phyloP scores from a whole-genome alignment of 1,139 yeast species.

The Sugiyamaella grinbergsii region DNA sequence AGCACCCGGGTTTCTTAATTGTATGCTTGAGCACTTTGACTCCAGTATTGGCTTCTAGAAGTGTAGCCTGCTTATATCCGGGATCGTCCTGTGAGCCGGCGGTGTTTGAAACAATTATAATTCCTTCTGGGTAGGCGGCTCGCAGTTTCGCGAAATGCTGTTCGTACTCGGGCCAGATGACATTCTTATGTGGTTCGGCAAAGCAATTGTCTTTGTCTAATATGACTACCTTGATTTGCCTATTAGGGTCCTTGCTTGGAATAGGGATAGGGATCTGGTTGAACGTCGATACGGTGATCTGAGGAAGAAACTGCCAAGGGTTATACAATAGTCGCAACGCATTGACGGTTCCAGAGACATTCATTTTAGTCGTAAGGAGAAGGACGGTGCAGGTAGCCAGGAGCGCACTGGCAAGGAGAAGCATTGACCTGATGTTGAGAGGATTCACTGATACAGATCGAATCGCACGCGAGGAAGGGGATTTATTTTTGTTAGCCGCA shows the following conservation, averaged over 20 bases:
- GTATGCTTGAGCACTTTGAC: slow-evolving; percentile 76
- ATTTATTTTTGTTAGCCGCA: too few species aligned
- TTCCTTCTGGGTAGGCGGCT: slow-evolving; percentile 57
- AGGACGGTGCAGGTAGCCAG: neutral
- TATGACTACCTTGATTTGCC: slow-evolving; percentile 70
- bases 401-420: too few species aligned
- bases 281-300: slow-evolving; percentile 62
- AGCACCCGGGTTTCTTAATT: slow-evolving; percentile 89
- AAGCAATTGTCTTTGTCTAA: slow-evolving; percentile 95
- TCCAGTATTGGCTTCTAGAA: slow-evolving; percentile 69
- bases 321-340: slow-evolving; percentile 59
- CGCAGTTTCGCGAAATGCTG: slow-evolving; percentile 61
- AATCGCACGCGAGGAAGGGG: too few species aligned
- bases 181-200: slow-evolving; percentile 78
- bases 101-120: slow-evolving; percentile 85
- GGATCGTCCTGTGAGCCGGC: slow-evolving; percentile 86
- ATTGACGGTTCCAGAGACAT: slow-evolving; percentile 26
- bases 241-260: slow-evolving; percentile 27
- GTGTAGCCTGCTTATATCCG: slow-evolving; percentile 59
- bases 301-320: slow-evolving; percentile 75
- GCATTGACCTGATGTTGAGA: too few species aligned
- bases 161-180: slow-evolving; percentile 74
- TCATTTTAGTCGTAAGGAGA: slow-evolving; percentile 2
- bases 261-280: slow-evolving; percentile 56
- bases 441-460: too few species aligned